These are phyloP conservation scores for Picochlorum sp. DNA, from an alignment of 139 green algal genomes.

Conservation along the genomic window DNA sequence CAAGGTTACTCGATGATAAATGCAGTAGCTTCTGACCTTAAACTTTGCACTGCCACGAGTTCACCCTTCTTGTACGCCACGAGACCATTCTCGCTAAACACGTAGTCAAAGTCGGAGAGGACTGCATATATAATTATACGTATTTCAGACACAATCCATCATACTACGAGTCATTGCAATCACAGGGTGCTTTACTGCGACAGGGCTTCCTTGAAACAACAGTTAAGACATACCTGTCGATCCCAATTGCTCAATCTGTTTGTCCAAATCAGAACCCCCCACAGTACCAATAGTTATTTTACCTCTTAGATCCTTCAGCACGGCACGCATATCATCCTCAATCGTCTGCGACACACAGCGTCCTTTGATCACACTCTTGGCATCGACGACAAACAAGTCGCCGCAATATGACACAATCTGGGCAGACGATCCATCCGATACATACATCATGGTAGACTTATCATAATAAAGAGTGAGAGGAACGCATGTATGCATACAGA, in stretches of 20 bases:
- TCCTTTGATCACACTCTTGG: too few relatives aligned
- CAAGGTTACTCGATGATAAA: background rate
- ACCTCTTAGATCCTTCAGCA: conserved; percentile 76
- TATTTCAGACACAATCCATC: too few relatives aligned
- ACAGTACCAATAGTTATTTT: conserved; percentile 90
- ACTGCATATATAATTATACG: too few relatives aligned
- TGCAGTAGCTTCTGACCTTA: too few relatives aligned
- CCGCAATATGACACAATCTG: too few relatives aligned
- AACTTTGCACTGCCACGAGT: conserved; percentile 50
- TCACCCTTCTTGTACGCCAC: conserved; percentile 82
- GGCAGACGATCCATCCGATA: too few relatives aligned
- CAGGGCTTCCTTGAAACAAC: background rate
- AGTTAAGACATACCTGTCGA: conserved; percentile 12
- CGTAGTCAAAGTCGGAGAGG: conserved; percentile 76
- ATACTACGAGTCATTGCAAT: too few relatives aligned
- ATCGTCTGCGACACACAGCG: conserved; percentile 20
- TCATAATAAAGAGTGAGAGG: background rate
- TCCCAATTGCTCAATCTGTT: conserved; percentile 97
- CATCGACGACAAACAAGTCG: background rate
- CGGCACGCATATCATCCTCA: conserved; percentile 52
- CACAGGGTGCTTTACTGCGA: background rate
- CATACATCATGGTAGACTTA: background rate
- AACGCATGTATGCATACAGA: background rate
- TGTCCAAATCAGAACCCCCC: conserved; percentile 88
- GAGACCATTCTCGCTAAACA: conserved; percentile 96